Base-by-base conservation (phyloP, 805 yeast species). In the Metschnikowia cerradonensis region DNA sequence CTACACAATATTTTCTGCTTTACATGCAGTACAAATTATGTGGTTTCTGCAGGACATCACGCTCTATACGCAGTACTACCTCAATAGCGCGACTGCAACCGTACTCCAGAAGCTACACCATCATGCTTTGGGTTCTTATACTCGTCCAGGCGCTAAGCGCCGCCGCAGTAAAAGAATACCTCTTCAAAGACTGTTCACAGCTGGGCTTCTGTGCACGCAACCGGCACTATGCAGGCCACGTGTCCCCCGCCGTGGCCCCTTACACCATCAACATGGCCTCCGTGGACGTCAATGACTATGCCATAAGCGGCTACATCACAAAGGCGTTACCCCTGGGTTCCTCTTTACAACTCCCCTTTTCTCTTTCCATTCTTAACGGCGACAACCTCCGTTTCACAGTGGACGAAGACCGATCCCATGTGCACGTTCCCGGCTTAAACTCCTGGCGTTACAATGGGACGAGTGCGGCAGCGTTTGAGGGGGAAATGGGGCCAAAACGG, bases 161-260 rank as follows among this genome's bases (percentile, higher is more conserved):
- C 34, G 22, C 53, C 6, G 67, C 67, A 4, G 90, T 83, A 36
- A 84, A 85, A 58, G 81, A 79, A 2, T 81, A 83, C 55, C 67
- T 89, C 49, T 86, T 90, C 73, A 88, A 89, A 63, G 80, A 75
- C 13, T 91, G 98, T 66, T 81, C 75, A 5, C 84, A 86, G 60
- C 79, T 90, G 15, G 96, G 96, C 6, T 90, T 91, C 63, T 91
- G 98, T 63, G 68, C 76, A 45, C 77, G 98, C 66, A 88, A 91
- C 61, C 72, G 92, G 49, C 82, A 80, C 51, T 89, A 79, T 62
- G 88, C 89, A 1, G 37, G 46, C 11, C 48, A 39, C 14, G 35
- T 45, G 7, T 38, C 47, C 15, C 30, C 49, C 6, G 58, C 48
- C 39, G 32, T 20, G 30, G 54, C 68, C 13, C 59, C 58, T 10